Evolutionary conservation across 2,329 filamentous ascomycete species (phyloP).

Genomic region (Blastomyces parvus): DNA sequence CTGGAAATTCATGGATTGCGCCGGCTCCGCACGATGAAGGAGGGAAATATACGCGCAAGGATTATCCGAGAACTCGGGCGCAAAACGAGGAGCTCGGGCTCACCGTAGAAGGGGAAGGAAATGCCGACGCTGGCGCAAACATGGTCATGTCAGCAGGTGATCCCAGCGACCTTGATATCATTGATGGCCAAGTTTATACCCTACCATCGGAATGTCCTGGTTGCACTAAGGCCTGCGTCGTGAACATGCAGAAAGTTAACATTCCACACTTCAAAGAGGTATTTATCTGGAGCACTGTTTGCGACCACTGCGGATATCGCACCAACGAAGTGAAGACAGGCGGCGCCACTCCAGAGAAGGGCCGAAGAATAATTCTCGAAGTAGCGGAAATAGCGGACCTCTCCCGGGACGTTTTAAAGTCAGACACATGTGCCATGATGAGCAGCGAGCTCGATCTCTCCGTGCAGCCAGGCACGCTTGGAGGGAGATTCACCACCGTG

Average conservation of each 20-base stretch:
- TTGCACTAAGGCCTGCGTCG: constrained; percentile 74
- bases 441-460: constrained; percentile 79
- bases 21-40: constrained; percentile 65
- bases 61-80: constrained; percentile 71
- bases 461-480: constrained; percentile 87
- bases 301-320: constrained; percentile 83
- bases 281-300: constrained; percentile 87
- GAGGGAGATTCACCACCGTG: constrained; percentile 92
- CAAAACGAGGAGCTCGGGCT: constrained; percentile 84
- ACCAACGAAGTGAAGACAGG: constrained; percentile 98
- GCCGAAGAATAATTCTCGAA: constrained; percentile 69
- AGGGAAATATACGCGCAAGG: constrained; percentile 81
- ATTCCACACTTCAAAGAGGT: constrained; percentile 98
- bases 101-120: constrained; percentile 37
- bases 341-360: constrained; percentile 77
- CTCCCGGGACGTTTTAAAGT: constrained; percentile 88
- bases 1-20: constrained; percentile 94
- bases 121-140: constrained; percentile 20
- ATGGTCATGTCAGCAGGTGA: constrained; percentile 41
- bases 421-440: constrained; percentile 77
- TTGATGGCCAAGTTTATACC: constrained; percentile 84
- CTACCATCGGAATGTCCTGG: constrained; percentile 89
- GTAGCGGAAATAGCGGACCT: constrained; percentile 65
- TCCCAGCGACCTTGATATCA: constrained; percentile 65
- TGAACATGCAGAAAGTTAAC: constrained; percentile 98